Evolutionary conservation across 441 rosid species (phyloP).

Genomic region (Adansonia rubrostipa): DNA sequence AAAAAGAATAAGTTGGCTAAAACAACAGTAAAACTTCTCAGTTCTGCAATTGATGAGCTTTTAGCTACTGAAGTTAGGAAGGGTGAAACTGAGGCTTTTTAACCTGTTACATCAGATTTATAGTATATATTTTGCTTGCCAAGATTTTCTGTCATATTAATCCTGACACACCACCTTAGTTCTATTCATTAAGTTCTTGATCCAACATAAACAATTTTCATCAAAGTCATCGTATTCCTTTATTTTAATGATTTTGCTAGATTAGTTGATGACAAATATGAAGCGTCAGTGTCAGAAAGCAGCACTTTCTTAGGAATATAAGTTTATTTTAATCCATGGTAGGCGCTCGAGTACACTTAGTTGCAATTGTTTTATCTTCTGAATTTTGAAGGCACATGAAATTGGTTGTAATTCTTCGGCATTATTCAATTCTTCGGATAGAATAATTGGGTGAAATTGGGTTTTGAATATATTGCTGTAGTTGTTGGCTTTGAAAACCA

Average conservation of each 20-base stretch:
- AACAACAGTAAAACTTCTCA: not conserved
- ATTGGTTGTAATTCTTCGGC: not conserved
- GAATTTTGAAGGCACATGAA: constrained; percentile 22
- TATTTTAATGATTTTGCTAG: constrained; percentile 26
- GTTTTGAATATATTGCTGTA: constrained; percentile 28
- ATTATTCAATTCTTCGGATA: not conserved
- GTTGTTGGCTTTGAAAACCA: constrained; percentile 63
- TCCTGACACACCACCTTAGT: constrained; percentile 1
- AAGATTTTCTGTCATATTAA: constrained; percentile 21
- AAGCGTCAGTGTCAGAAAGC: constrained; percentile 38
- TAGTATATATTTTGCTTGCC: not conserved
- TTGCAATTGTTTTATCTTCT: constrained; percentile 19
- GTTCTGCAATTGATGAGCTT: not conserved
- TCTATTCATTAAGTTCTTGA: constrained; percentile 39
- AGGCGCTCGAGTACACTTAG: constrained; percentile 24
- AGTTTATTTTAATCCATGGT: constrained; percentile 23
- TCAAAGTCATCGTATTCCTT: constrained; percentile 34
- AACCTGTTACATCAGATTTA: not conserved
- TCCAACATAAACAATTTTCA: constrained; percentile 38
- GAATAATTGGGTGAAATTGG: not conserved
- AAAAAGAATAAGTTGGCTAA: not conserved
- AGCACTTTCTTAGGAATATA: constrained; percentile 24
- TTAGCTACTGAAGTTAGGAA: not conserved
- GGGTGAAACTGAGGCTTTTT: constrained; percentile 2
- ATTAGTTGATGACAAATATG: constrained; percentile 29